Conservation (phyloP, 2,329 filamentous ascomycete species). For the Calonectria multiphialidica region DNA sequence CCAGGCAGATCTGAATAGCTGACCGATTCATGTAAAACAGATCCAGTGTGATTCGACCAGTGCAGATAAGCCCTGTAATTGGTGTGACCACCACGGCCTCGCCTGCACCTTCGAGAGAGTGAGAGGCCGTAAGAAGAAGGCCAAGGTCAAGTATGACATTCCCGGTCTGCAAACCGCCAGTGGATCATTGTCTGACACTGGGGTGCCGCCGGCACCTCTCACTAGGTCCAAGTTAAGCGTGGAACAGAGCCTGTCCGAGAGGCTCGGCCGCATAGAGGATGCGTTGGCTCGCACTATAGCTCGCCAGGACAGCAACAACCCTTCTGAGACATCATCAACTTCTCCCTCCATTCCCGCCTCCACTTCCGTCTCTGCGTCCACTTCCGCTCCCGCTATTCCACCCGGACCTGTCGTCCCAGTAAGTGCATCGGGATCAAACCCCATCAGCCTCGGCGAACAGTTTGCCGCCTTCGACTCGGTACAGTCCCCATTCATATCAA, state of each 20-base stretch:
- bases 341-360: not conserved
- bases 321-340: constrained; percentile 13
- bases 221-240: constrained; percentile 26
- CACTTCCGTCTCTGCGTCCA: not conserved
- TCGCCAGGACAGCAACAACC: not conserved
- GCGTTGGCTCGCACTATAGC: constrained; percentile 34
- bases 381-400: not conserved
- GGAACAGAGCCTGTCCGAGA: constrained; percentile 35
- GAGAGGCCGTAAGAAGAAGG: constrained; percentile 37
- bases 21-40: not conserved
- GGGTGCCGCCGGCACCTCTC: not conserved
- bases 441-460: constrained; percentile 21
- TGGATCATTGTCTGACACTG: constrained; percentile 12
- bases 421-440: not conserved
- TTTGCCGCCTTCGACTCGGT: constrained; percentile 16
- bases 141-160: constrained; percentile 28
- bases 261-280: constrained; percentile 37
- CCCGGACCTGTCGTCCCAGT: not conserved
- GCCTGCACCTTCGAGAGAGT: constrained; percentile 36
- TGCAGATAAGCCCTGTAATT: constrained; percentile 17
- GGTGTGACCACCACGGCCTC: constrained; percentile 22
- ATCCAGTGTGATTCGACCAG: constrained; percentile 19
- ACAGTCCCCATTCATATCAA: constrained; percentile 8
- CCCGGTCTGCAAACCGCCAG: not conserved
- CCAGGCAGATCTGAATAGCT: not conserved